These are phyloP conservation scores for Balansia obtecta DNA, from an alignment of 2,329 filamentous ascomycete species.

Conservation along the genomic window DNA sequence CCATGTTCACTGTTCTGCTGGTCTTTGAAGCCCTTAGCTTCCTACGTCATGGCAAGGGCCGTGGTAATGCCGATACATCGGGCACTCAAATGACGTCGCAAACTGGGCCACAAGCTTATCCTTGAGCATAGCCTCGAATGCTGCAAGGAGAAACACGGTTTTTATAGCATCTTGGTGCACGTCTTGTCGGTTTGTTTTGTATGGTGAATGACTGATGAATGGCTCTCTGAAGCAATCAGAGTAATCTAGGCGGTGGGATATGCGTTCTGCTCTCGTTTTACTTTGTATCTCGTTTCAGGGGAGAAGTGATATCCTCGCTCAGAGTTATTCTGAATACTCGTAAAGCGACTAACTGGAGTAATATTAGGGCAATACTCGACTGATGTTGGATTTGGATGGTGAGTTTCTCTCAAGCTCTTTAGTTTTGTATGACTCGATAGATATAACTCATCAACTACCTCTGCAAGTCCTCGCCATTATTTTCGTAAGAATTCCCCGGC, in stretches of 20 bases:
- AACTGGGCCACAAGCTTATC: conserved; percentile 4
- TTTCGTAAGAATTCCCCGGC: too few relatives aligned
- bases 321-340: not conserved
- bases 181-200: not conserved
- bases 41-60: conserved; percentile 16
- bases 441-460: not conserved
- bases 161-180: not conserved
- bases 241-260: too few relatives aligned
- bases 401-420: not conserved
- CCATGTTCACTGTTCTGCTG: conserved; percentile 33
- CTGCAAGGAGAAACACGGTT: too few relatives aligned
- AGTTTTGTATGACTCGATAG: not conserved
- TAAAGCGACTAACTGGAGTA: not conserved
- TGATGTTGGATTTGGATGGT: not conserved
- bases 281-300: not conserved
- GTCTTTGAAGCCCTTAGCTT: conserved; percentile 33
- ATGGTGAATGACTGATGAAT: not conserved
- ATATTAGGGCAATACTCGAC: not conserved
- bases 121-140: not conserved
- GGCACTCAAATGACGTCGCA: conserved; percentile 7
- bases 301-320: conserved; percentile 4
- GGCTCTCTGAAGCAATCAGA: too few relatives aligned
- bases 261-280: not conserved
- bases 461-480: too few relatives aligned
- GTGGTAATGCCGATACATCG: conserved; percentile 17